phyloP scores from a whole-genome alignment of 306 rosid species.

The Ammopiptanthus mongolicus region DNA sequence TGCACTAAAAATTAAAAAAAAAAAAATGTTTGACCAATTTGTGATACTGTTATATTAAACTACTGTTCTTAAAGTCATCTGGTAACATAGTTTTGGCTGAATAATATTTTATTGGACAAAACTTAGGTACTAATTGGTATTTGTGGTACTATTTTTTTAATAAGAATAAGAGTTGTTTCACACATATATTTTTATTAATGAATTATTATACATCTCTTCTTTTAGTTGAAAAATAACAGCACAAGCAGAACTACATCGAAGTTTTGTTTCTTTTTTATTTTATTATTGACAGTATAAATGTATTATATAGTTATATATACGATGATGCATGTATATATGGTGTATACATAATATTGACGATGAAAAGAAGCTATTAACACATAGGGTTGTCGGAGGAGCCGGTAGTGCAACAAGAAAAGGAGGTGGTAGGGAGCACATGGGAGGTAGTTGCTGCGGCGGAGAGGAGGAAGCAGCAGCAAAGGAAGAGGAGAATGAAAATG shows the following conservation, averaged over 20 bases:
- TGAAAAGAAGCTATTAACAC: background rate
- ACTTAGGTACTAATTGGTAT: no score
- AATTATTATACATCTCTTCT: no score
- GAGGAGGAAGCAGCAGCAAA: constrained; percentile 44
- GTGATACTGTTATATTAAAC: constrained; percentile 40
- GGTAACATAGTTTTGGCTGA: background rate
- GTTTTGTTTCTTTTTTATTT: background rate
- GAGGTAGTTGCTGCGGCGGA: constrained; percentile 34
- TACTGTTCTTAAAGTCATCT: constrained; percentile 24
- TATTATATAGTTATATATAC: background rate
- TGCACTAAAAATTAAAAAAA: background rate
- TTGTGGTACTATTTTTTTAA: no score
- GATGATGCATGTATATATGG: background rate
- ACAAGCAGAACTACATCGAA: no score
- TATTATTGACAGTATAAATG: background rate
- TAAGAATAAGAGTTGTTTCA: no score
- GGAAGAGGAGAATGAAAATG: constrained; percentile 21
- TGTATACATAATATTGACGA: no score
- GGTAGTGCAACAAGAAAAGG: constrained; percentile 77
- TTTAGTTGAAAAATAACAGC: no score
- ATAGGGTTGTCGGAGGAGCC: constrained; percentile 92
- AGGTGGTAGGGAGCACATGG: constrained; percentile 58
- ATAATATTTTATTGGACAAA: no score
- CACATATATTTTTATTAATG: no score
- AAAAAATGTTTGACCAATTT: background rate